phyloP scores from a whole-genome alignment of 2,329 filamentous ascomycete species.

The Ophiognomonia clavigignenti-juglandacearum region DNA sequence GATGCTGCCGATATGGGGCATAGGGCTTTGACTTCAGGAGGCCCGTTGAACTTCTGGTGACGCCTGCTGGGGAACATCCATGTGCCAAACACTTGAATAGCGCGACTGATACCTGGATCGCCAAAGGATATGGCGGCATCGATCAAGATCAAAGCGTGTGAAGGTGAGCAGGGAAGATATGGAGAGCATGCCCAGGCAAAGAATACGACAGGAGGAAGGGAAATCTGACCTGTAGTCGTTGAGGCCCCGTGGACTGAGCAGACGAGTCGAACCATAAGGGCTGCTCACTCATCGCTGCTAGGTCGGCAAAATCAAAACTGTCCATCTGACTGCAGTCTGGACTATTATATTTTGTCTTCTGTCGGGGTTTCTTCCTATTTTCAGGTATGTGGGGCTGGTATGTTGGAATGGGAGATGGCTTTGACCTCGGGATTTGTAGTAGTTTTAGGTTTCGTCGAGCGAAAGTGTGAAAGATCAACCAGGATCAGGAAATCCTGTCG shows the following conservation, averaged over 20 bases:
- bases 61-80: too few species aligned
- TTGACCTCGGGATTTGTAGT: too few species aligned
- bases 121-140: too few species aligned
- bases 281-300: conserved; percentile 15
- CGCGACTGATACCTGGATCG: too few species aligned
- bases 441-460: too few species aligned
- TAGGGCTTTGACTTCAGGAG: too few species aligned
- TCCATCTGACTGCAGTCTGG: conserved; percentile 16
- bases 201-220: background rate
- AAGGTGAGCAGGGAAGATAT: conserved; percentile 2
- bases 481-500: too few species aligned
- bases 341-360: background rate
- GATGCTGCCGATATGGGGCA: background rate
- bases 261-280: conserved; percentile 13
- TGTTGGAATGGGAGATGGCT: background rate
- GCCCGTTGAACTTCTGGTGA: too few species aligned
- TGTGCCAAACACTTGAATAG: too few species aligned
- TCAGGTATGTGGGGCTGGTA: background rate
- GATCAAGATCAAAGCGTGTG: background rate
- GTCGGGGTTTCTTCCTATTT: conserved; percentile 2
- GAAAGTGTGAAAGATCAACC: too few species aligned
- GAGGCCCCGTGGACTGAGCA: conserved; percentile 11
- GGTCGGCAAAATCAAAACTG: conserved; percentile 11
- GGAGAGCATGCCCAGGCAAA: background rate
- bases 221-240: conserved; percentile 17